A percentile compares a stretch with the other conserved stretches of the same genome.
Evolutionary conservation across 1,284 basidiomycete species (phyloP).

Genomic region (Blastosporella zonata): DNA sequence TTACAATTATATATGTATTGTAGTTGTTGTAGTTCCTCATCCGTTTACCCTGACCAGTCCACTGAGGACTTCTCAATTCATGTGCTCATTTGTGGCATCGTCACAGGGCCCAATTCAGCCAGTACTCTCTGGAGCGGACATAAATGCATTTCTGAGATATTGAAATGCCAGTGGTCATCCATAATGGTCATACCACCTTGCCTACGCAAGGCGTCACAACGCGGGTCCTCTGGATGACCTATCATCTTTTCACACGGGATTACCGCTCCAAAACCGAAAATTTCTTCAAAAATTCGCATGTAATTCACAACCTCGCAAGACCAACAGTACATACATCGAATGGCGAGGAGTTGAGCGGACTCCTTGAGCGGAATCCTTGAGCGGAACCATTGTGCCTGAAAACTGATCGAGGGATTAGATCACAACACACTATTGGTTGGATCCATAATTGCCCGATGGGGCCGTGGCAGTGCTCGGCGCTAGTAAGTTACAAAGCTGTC

Average conservation of each 20-base stretch:
- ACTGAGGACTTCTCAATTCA: background rate
- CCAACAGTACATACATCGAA: no score
- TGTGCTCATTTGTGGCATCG: background rate
- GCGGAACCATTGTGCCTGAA: background rate
- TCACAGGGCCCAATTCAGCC: background rate
- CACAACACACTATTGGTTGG: background rate
- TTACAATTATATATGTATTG: no score
- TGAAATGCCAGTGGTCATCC: background rate
- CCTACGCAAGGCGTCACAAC: background rate
- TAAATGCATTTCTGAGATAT: background rate
- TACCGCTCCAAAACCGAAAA: background rate
- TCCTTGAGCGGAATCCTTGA: background rate
- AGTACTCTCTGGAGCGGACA: background rate
- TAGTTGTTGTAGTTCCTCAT: no score
- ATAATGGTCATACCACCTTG: background rate
- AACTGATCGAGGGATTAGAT: slow-evolving; percentile 3
- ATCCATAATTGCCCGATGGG: background rate
- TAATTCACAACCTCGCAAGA: no score
- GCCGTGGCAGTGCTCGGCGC: slow-evolving; percentile 2
- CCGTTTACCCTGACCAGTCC: no score
- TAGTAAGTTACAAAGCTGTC: background rate
- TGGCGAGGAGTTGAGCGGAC: no score
- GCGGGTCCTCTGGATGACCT: background rate
- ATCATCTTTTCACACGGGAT: background rate
- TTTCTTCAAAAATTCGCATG: background rate